A percentile compares a stretch with the other conserved stretches of the same genome.
These are phyloP conservation scores for Cornus kousa DNA, from an alignment of 148 eudicot species.

Conservation along the genomic window DNA sequence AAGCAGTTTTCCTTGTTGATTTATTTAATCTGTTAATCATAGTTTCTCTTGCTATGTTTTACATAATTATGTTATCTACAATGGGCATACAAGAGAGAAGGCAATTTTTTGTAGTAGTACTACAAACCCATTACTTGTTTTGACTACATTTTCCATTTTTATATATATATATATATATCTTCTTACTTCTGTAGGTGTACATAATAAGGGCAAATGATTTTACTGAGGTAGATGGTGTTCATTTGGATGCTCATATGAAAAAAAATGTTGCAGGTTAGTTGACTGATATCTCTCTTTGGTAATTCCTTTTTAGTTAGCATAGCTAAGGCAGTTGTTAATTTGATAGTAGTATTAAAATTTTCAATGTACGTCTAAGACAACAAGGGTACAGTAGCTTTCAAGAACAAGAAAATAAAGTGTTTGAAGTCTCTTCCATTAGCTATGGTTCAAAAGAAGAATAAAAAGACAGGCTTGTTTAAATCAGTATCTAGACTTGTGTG, in stretches of 20 bases:
- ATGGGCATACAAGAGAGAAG: not conserved
- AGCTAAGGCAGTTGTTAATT: not conserved
- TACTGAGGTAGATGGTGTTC: slow-evolving; percentile 40
- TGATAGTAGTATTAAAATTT: not conserved
- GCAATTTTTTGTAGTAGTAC: not conserved
- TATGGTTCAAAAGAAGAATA: slow-evolving; percentile 25
- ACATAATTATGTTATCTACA: not conserved
- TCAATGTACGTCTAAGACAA: not conserved
- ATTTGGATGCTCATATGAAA: slow-evolving; percentile 21
- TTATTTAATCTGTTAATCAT: too few species aligned
- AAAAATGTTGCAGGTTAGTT: slow-evolving; percentile 31
- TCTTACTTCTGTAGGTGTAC: slow-evolving; percentile 35
- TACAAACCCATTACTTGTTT: not conserved
- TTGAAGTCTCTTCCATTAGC: slow-evolving; percentile 25
- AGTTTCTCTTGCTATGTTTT: not conserved
- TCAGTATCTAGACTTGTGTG: slow-evolving; percentile 11
- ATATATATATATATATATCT: not conserved
- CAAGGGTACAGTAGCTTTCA: slow-evolving; percentile 10
- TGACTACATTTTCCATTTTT: not conserved
- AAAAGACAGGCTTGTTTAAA: slow-evolving; percentile 5
- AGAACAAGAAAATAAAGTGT: slow-evolving; percentile 29
- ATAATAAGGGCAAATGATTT: slow-evolving; percentile 46
- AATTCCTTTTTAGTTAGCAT: not conserved
- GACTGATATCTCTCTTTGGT: not conserved
- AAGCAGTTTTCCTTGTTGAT: not conserved